These are phyloP conservation scores for Catenaria anguillulae DNA, from an alignment of 371 early-diverging fungal genomes.

Conservation along the genomic window DNA sequence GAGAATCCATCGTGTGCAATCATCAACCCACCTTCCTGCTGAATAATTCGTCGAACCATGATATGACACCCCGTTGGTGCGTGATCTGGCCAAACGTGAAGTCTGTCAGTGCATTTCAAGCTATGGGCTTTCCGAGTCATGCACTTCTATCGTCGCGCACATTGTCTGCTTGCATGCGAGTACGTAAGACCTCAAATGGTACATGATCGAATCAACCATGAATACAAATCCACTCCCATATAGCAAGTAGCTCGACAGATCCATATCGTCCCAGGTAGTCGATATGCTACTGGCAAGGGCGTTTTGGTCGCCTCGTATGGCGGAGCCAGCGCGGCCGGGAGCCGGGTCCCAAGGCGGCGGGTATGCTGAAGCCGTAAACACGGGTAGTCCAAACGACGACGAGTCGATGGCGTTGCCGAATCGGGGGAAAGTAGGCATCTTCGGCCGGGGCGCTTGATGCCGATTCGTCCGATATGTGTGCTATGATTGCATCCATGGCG, in stretches of 20 bases:
- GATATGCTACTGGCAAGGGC: background rate
- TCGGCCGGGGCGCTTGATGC: no score
- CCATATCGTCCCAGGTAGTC: slow-evolving; percentile 1
- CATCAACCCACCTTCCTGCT: slow-evolving; percentile 2
- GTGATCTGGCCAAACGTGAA: background rate
- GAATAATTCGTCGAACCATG: background rate
- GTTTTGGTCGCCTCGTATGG: no score
- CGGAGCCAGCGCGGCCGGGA: no score
- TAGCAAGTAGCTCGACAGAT: background rate
- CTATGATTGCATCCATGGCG: no score
- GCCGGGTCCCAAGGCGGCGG: no score
- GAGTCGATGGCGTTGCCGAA: no score
- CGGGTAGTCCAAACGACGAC: no score
- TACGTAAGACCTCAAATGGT: slow-evolving; percentile 1
- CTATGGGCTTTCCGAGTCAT: no score
- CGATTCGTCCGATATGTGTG: no score
- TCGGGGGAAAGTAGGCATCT: background rate
- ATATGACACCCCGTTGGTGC: background rate
- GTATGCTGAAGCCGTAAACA: background rate
- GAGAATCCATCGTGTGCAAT: no score
- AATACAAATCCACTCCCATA: slow-evolving; percentile 3
- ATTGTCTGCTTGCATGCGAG: slow-evolving; percentile 3
- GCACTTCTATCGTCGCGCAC: no score
- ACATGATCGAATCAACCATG: background rate
- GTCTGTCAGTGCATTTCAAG: background rate